Base-by-base conservation (phyloP, 495 filamentous ascomycete genomes). In the Aspergillus nanangensis region DNA sequence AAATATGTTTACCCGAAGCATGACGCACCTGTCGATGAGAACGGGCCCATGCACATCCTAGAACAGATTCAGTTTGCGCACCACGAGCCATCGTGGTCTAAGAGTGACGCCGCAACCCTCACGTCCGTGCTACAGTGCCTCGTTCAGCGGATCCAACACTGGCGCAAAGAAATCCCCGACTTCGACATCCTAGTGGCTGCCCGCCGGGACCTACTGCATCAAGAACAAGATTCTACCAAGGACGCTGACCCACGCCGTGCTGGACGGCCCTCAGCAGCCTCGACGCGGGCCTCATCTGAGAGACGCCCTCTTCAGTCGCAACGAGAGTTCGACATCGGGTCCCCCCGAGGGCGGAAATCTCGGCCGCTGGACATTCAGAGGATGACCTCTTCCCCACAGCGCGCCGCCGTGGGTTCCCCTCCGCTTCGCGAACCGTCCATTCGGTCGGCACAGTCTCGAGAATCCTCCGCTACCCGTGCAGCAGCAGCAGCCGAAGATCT, bases 181-280 rank as follows among this genome's bases (percentile, higher is more conserved):
- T 90, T 93, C 55, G 83, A 91, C 47, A 80, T 86, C 18, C 74
- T 90, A 7, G 66, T 93, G 20, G 77, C 85, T 35, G 84, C 88
- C 50, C 82, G 87, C 13, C 80, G 84, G 15, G 62, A 71, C 21
- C 40, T 73, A 0, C 60, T 71, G 4, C 68, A 75, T 39, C 58
- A 60, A 7, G 60, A 61, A 2, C 63, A 68, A 15, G 43, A 56
- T 11, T 52, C 50, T 7, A 48, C 59, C 14, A 38, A 48, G 15
- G 52, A 51, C n/a, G n/a, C n/a, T n/a, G n/a, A n/a, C 0, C 47
- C 60, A 7, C 35, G n/a, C 20, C 45, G 36, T 18, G 51, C 59
- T 10, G 47, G 43, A 15, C 61, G 62, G 38, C n/a, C 47, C 17
- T 59, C 57, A 4, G 54, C 57, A 43, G 48, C 57, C 15, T 52